phyloP scores from a whole-genome alignment of 2,329 filamentous ascomycete genomes.

The Pseudogymnoascus sp. region DNA sequence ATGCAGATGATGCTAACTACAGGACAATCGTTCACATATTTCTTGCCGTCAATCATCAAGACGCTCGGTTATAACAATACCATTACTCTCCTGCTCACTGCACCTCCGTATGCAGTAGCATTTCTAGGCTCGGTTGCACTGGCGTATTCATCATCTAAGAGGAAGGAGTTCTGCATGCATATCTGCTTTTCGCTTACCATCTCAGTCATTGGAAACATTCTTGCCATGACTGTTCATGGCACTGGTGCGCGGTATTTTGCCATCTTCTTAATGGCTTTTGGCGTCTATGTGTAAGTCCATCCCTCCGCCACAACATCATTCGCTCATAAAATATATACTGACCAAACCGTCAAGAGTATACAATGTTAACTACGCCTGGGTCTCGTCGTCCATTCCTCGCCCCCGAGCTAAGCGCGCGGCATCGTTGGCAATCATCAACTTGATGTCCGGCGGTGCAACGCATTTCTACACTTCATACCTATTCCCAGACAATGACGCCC shows the following conservation, averaged over 20 bases:
- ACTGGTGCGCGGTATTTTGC: constrained; percentile 12
- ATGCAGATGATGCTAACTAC: neutral
- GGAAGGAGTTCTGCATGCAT: constrained; percentile 12
- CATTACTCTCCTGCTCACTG: constrained; percentile 26
- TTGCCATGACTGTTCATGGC: constrained; percentile 10
- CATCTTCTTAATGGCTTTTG: constrained; percentile 11
- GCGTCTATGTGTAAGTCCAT: constrained; percentile 3
- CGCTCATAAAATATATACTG: neutral
- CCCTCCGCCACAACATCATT: neutral
- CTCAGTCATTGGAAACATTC: constrained; percentile 11
- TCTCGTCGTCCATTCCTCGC: constrained; percentile 12
- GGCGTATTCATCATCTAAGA: constrained; percentile 18
- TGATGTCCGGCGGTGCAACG: constrained; percentile 14
- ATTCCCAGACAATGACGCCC: constrained; percentile 26
- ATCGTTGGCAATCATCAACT: constrained; percentile 20
- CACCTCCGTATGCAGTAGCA: constrained; percentile 29
- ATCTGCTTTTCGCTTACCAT: constrained; percentile 9
- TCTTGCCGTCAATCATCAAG: constrained; percentile 23
- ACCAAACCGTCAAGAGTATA: neutral
- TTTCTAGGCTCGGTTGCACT: constrained; percentile 14
- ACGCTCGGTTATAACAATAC: constrained; percentile 21
- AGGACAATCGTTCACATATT: constrained; percentile 19
- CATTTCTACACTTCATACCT: constrained; percentile 27
- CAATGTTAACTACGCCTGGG: constrained; percentile 9
- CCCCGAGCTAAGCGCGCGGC: constrained; percentile 13